A percentile compares a stretch with the other conserved stretches of the same genome.
phyloP scores from a whole-genome alignment of 441 rosid genomes.

The Gossypium davidsonii region DNA sequence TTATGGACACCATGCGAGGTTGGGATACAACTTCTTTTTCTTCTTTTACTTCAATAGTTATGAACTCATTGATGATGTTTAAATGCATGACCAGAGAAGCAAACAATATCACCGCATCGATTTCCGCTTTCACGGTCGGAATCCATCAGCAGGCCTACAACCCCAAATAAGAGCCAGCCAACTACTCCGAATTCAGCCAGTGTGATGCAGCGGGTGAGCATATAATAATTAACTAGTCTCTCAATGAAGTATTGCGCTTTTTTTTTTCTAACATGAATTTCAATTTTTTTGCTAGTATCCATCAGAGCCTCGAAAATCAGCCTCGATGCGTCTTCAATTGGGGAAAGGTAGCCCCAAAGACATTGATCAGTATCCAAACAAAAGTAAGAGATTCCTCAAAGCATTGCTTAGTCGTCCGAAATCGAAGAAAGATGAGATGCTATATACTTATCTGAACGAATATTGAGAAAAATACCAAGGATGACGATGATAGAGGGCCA shows the following conservation, averaged over 20 bases:
- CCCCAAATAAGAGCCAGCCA: conserved; percentile 57
- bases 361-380: conserved; percentile 63
- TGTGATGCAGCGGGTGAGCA: conserved; percentile 51
- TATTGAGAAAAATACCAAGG: conserved; percentile 35
- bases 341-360: conserved; percentile 54
- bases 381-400: conserved; percentile 83
- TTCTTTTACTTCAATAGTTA: neutral
- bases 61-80: conserved; percentile 10
- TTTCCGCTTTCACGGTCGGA: conserved; percentile 76
- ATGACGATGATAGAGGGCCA: neutral
- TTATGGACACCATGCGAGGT: conserved; percentile 61
- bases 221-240: neutral
- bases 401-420: conserved; percentile 90
- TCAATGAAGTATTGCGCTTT: neutral
- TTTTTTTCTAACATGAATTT: neutral
- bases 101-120: conserved; percentile 60
- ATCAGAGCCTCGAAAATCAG: conserved; percentile 75
- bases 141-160: conserved; percentile 54
- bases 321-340: conserved; percentile 56
- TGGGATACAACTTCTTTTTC: neutral
- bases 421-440: conserved; percentile 86
- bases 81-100: conserved; percentile 46
- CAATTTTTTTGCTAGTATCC: conserved; percentile 42
- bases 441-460: conserved; percentile 86
- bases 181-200: conserved; percentile 52